Percentiles rank a stretch among this genome's conserved stretches.
Evolutionary conservation across 2,329 filamentous ascomycete genomes (phyloP).

Genomic region (Paecilomyces sp.): DNA sequence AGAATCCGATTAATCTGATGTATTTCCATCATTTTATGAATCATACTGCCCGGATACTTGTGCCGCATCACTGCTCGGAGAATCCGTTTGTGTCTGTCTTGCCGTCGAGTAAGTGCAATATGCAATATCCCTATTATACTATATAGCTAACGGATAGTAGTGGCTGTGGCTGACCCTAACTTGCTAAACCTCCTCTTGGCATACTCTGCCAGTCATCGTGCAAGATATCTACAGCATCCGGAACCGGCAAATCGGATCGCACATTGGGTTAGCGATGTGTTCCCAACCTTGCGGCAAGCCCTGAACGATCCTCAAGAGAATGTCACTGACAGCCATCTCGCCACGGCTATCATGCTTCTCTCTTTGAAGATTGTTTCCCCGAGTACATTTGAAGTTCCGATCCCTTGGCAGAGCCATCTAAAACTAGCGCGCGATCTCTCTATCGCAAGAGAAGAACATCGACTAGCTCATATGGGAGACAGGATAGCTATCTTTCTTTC

Average conservation of each 20-base stretch:
- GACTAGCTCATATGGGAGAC: slow-evolving; percentile 46
- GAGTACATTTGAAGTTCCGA: slow-evolving; percentile 69
- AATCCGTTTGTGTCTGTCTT: slow-evolving; percentile 56
- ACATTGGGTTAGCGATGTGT: slow-evolving; percentile 66
- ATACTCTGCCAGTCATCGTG: slow-evolving; percentile 78
- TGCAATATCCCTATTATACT: slow-evolving; percentile 18
- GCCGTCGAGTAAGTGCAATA: slow-evolving; percentile 49
- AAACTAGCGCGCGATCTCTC: slow-evolving; percentile 71
- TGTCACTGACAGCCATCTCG: slow-evolving; percentile 66
- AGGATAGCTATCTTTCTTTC: slow-evolving; percentile 66
- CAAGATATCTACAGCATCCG: slow-evolving; percentile 63
- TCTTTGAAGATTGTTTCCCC: slow-evolving; percentile 79
- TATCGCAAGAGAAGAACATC: slow-evolving; percentile 55
- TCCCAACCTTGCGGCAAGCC: slow-evolving; percentile 60
- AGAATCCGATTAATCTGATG: slow-evolving; percentile 75
- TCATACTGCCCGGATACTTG: slow-evolving; percentile 64
- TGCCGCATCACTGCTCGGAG: slow-evolving; percentile 55
- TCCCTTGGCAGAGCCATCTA: slow-evolving; percentile 75
- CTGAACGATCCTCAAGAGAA: slow-evolving; percentile 55
- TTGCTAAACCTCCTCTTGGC: slow-evolving; percentile 70
- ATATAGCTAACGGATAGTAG: slow-evolving; percentile 42
- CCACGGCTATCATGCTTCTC: slow-evolving; percentile 77
- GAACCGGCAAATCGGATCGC: slow-evolving; percentile 74
- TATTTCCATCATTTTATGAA: slow-evolving; percentile 71
- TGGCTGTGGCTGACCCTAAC: slow-evolving; percentile 44